Base-by-base conservation (phyloP, 495 filamentous ascomycete genomes). In the Aspergillus funiculosus region DNA sequence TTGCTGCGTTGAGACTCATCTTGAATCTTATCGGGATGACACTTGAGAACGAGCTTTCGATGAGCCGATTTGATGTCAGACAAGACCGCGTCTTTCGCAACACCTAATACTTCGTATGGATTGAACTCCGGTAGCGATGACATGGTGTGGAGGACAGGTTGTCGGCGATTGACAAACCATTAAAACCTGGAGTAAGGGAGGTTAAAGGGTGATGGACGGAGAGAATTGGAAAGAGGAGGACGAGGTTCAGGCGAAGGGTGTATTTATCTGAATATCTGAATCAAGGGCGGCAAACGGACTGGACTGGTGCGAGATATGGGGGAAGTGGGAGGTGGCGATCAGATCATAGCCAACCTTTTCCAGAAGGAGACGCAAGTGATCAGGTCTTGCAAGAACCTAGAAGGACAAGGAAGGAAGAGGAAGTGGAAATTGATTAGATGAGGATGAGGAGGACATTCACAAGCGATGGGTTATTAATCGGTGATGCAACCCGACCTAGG, bases 11-110 rank as follows among this genome's bases (percentile, higher is more conserved):
- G 67, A 20, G 82, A 72, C 52, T 82, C 75, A 50, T 94, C 85
- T 56, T 87, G 79, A 38, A 96, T 79, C 71, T 97, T 97, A 74
- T 98, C 92, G 24, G 92, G 92, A 60, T 98, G 92, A 60, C 82
- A 90, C 68, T 88, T 89, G 45, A 97, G 78, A 41, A 88, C 90
- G 18, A 95, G 83, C 67, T 95, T 97, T 49, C 88, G 85, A 71
- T 96, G 85, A 13, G 88, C 83, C 35, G 75, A 71, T 49, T 88
- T 82, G 61, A 98, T 91, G 47, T 82, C 79, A 18, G 81, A 56
- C 15, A 84, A 64, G 39, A 84, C 76, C 29, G 87, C 87, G 62
- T 86, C 79, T 58, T 81, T 85, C 29, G 82, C 54, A 32, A 98
- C 76, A 32, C 87, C 87, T 28, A 98, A 78, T 11, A 79, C 71